phyloP scores from a whole-genome alignment of 441 rosid species.

The Adansonia rubrostipa region DNA sequence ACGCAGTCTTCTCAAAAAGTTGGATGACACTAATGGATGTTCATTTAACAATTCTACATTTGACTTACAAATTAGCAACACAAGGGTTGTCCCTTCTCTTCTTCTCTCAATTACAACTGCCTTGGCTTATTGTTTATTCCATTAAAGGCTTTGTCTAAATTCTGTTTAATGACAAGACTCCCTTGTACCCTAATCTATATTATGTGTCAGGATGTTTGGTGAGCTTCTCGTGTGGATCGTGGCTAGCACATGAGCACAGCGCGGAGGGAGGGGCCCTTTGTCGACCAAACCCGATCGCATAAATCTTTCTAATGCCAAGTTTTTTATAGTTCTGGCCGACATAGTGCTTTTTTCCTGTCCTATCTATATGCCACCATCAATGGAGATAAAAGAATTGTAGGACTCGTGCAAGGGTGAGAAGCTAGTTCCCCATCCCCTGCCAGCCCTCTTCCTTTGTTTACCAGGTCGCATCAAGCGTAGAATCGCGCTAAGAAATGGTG shows the following conservation, averaged over 20 bases:
- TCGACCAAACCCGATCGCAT: neutral
- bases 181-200: neutral
- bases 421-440: no score
- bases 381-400: slow-evolving; percentile 15
- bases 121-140: neutral
- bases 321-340: slow-evolving; percentile 30
- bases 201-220: neutral
- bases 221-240: neutral
- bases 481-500: neutral
- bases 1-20: neutral
- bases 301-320: no score
- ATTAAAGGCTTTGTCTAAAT: no score
- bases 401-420: no score
- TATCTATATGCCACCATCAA: slow-evolving; percentile 30
- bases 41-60: neutral
- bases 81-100: neutral
- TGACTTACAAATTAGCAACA: slow-evolving; percentile 8
- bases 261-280: neutral
- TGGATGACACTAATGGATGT: slow-evolving; percentile 9
- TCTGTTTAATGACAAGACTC: slow-evolving; percentile 16
- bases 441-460: no score
- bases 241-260: slow-evolving; percentile 18
- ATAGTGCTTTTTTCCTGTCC: slow-evolving; percentile 26
- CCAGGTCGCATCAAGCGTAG: no score
- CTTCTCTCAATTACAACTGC: neutral